Evolutionary conservation across 2,329 filamentous ascomycete genomes (phyloP), one percentile per base, ranked within the genome.

Genomic region (Coleophoma cylindrospora): DNA sequence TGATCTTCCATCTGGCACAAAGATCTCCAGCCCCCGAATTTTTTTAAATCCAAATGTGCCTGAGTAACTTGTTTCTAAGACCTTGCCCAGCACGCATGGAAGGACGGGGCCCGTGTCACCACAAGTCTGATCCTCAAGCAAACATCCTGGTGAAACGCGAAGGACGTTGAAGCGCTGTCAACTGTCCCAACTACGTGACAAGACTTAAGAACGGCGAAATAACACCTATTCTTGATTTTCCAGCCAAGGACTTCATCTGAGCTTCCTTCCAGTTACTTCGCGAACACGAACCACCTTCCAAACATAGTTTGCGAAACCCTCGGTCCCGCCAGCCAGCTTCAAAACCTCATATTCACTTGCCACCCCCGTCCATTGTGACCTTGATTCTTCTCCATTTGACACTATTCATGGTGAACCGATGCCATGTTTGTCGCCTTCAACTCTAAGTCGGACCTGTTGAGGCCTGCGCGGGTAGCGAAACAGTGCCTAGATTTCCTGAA

Each of bases 401-500:
- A 17, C 3, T 38, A 38, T 27, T 43, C 14, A 14, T 14, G 21
- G 4, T 27, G 21, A 27, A 9, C 19, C 17, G 17, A 43, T 12
- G 14, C 22, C 19, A 43, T 43, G 40, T 4, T 21, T 19, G 15
- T 19, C 19, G 15, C 17, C 11, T 12, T 43, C 40, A 27, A 27
- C 19, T 43, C 40, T 22, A 21, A 43, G 21, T 43, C 22, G 14
- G 22, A 43, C 9, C 40, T 43, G 21, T 43, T 14, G 40, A 43
- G 19, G 14, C 21, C 40, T 27, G 22, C 17, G 21, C 40, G 27
- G 15, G 14, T 36, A n/a, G 15, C 38, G 15, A 49, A 34, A 47
- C 47, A 36, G 45, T 41, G 17, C 19, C 22, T 47, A 14, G 36
- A 52, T 36, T 17, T 50, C 33, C n/a, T 50, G 13, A 34, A 37